Evolutionary conservation across 73 alveolate genomes (phyloP), one percentile per base, ranked within the genome.

Genomic region (Durusdinium trenchii): DNA sequence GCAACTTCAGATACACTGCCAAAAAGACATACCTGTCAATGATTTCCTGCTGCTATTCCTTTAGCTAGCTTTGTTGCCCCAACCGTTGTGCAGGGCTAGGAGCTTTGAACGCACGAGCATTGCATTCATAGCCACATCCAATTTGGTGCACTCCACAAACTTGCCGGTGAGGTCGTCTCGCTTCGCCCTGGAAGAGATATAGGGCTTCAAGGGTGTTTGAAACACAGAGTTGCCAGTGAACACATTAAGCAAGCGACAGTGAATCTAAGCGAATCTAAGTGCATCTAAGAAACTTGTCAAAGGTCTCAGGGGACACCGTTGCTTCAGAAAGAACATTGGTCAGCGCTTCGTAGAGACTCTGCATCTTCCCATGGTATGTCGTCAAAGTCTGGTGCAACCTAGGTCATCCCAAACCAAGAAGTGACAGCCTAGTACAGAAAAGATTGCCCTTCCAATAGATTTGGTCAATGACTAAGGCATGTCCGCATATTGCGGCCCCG

Each of bases 61-160:
- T 42, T 20, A 20, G 79, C 10, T 67, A 67, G 32, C 10, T 6
- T 6, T 20, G 10, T 10, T 16, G 32, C 32, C 14, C 10, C 42
- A 20, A 20, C 6, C 6, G 79, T 67, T 20, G 10, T 16, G 6
- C 42, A 10, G 32, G 79, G 10, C 35, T 20, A 67, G 79, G 79
- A 42, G 79, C 85, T 73, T 73, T 40, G 52, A 48, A 38, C 85
- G 85, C 42, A 12, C 38, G 52, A 73, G 38, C 51, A 73, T 10
- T 10, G 52, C 12, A 38, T 73, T 73, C 85, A 73, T 73, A 10
- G 85, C 85, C 48, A 73, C 85, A 73, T 73, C 85, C 32, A 73
- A 38, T 51, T 73, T 73, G 30, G 85, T 73, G 20, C 46, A 30
- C 3, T 9, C 12, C 38, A 73, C 85, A 40, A 73, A 73, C n/a